Conservation (phyloP, 2,329 filamentous ascomycete genomes). For the Paracamarosporium sp. region DNA sequence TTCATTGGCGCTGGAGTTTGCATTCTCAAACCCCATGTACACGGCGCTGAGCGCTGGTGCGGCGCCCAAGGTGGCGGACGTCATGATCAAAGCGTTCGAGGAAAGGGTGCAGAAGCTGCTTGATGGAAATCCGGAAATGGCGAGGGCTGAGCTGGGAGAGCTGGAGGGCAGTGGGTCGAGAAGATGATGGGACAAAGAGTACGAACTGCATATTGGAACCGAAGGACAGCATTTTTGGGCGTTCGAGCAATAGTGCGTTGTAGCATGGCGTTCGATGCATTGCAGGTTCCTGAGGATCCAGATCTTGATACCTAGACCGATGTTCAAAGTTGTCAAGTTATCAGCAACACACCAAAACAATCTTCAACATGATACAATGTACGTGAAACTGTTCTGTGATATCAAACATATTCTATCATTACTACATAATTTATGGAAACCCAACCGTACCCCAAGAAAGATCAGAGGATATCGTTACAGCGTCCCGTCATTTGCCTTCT, state of each 20-base stretch:
- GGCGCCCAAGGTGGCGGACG: conserved; percentile 80
- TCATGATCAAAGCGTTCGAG: conserved; percentile 96
- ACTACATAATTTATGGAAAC: neutral
- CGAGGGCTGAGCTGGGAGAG: conserved; percentile 29
- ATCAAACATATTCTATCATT: neutral
- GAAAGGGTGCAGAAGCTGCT: conserved; percentile 70
- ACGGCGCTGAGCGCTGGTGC: conserved; percentile 80
- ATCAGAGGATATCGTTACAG: conserved; percentile 25
- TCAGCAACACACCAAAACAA: neutral
- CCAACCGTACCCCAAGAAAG: conserved; percentile 2
- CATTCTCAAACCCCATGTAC: conserved; percentile 90
- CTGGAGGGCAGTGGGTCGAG: conserved; percentile 34
- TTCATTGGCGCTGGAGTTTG: conserved; percentile 76
- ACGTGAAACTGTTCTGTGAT: neutral
- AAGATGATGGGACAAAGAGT: conserved; percentile 1
- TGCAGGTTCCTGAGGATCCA: neutral
- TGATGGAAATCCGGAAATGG: conserved; percentile 27
- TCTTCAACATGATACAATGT: neutral
- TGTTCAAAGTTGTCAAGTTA: neutral
- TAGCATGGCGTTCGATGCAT: conserved; percentile 1
- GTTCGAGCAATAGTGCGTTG: neutral
- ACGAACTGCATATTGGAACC: neutral
- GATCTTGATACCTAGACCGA: too few relatives aligned
- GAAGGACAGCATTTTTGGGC: neutral
- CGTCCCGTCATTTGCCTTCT: neutral